Conservation (phyloP, 495 filamentous ascomycete genomes). For the Filosporella fistucella region DNA sequence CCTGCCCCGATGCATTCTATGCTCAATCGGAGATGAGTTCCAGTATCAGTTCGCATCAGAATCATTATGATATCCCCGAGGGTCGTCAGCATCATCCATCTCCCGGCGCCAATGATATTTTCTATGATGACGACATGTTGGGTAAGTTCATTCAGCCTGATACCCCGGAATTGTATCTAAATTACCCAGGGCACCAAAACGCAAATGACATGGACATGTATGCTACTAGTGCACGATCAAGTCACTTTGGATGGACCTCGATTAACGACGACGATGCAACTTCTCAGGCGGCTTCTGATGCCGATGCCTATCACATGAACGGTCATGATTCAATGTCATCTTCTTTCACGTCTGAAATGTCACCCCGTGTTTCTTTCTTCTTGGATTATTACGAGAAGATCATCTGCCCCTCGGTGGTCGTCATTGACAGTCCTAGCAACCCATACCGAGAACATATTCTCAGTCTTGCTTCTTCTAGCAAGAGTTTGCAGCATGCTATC, state of each 20-base stretch:
- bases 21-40: conserved; percentile 28
- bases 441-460: conserved; percentile 85
- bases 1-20: conserved; percentile 37
- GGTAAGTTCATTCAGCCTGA: conserved; percentile 24
- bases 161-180: background rate
- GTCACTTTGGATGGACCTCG: conserved; percentile 23
- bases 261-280: conserved; percentile 23
- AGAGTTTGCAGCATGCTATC: conserved; percentile 85
- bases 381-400: conserved; percentile 81
- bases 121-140: conserved; percentile 39
- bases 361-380: conserved; percentile 54
- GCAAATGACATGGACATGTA: conserved; percentile 20
- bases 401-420: conserved; percentile 86
- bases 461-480: conserved; percentile 69
- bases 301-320: conserved; percentile 26
- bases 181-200: conserved; percentile 3
- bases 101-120: conserved; percentile 29
- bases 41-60: conserved; percentile 28
- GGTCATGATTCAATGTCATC: conserved; percentile 13
- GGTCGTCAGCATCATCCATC: conserved; percentile 28
- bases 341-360: conserved; percentile 36
- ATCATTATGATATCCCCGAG: conserved; percentile 24
- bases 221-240: conserved; percentile 23
- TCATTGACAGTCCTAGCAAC: conserved; percentile 79
- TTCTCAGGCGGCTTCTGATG: conserved; percentile 19